Percentiles rank a stretch among this genome's conserved stretches.
Evolutionary conservation across 1,284 basidiomycete genomes (phyloP).

Genomic region (Rhodotorula sp.): DNA sequence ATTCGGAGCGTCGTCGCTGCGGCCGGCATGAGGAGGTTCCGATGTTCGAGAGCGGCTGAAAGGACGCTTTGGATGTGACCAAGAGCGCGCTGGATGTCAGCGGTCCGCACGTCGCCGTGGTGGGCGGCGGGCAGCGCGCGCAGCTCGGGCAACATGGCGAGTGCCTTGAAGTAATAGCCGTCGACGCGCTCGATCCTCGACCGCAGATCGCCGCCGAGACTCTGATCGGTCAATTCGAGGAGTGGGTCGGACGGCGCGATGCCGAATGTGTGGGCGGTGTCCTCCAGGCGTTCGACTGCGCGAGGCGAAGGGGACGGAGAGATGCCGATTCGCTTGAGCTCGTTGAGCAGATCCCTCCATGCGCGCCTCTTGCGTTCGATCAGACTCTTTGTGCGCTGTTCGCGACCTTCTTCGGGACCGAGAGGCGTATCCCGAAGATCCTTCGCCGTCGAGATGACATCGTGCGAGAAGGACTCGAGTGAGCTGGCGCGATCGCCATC

Average conservation of each 20-base stretch:
- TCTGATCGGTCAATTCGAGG: constrained; percentile 26
- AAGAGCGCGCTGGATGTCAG: constrained; percentile 78
- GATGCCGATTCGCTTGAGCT: constrained; percentile 78
- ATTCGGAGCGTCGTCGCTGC: constrained; percentile 13
- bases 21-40: constrained; percentile 21
- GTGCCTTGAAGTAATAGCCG: constrained; percentile 69
- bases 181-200: constrained; percentile 25
- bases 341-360: constrained; percentile 86
- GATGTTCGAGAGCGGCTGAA: constrained; percentile 29
- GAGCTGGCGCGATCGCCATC: constrained; percentile 16
- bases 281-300: constrained; percentile 63
- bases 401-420: constrained; percentile 60
- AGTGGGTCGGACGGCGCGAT: constrained; percentile 51
- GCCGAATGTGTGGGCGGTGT: constrained; percentile 67
- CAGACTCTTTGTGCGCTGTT: constrained; percentile 73
- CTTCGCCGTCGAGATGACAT: constrained; percentile 70
- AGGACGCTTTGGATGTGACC: constrained; percentile 73
- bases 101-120: constrained; percentile 75
- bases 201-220: constrained; percentile 48
- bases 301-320: constrained; percentile 71
- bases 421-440: constrained; percentile 58
- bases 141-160: constrained; percentile 67
- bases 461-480: constrained; percentile 58
- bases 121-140: constrained; percentile 67
- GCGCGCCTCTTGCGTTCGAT: constrained; percentile 82